Evolutionary conservation across 768 basidiomycete species (phyloP).

Genomic region (Mrakia hoshinonis): DNA sequence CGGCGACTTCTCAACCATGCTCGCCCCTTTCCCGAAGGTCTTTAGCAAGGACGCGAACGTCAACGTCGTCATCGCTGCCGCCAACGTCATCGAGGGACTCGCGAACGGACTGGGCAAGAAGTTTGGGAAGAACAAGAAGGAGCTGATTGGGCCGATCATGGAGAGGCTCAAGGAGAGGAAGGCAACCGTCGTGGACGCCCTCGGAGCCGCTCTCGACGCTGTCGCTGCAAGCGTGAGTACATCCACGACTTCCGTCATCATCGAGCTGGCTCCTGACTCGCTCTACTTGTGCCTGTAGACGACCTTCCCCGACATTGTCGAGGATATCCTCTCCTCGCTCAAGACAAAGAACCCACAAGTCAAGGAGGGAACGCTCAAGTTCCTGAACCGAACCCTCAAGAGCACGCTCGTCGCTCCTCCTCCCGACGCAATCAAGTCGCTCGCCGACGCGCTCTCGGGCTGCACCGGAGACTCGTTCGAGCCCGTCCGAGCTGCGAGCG

Average conservation of each 20-base stretch:
- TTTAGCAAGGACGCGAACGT: conserved; percentile 87
- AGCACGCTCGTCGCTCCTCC: conserved; percentile 62
- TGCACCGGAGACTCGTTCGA: conserved; percentile 82
- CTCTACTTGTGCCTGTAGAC: conserved; percentile 47
- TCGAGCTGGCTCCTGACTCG: neutral
- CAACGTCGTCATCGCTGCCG: conserved; percentile 83
- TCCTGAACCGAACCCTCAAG: conserved; percentile 67
- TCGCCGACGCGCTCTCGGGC: conserved; percentile 64
- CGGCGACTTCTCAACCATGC: conserved; percentile 65
- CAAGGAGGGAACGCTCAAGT: conserved; percentile 84
- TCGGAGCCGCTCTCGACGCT: conserved; percentile 80
- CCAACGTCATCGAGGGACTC: conserved; percentile 72
- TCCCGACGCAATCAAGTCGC: conserved; percentile 65
- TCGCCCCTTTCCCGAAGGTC: conserved; percentile 65
- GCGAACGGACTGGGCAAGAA: conserved; percentile 68
- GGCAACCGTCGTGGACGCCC: conserved; percentile 74
- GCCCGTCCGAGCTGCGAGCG: conserved; percentile 83
- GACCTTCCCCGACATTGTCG: conserved; percentile 66
- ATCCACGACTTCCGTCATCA: neutral
- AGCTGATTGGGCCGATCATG: conserved; percentile 65
- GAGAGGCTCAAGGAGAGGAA: conserved; percentile 93
- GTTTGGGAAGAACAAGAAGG: conserved; percentile 67
- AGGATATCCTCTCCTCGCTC: conserved; percentile 67
- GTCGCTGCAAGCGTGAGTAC: conserved; percentile 66
- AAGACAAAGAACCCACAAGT: conserved; percentile 93